Evolutionary conservation across 2,329 filamentous ascomycete species (phyloP), one percentile per base, ranked within the genome.

Genomic region (Cladosporium oxysporum): DNA sequence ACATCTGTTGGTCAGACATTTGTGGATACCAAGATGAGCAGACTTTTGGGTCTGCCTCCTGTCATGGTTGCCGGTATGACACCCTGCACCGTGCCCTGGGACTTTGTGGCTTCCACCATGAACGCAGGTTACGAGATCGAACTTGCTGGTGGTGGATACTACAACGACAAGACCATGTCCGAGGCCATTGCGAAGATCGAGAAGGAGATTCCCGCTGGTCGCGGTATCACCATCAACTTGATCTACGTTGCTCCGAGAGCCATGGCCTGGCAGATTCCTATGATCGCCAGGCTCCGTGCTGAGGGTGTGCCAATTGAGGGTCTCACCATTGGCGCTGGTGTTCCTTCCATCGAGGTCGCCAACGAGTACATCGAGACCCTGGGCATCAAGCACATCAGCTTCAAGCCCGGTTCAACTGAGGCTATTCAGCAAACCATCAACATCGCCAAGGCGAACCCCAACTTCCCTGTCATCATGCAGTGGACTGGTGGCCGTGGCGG

Each of bases 61-160:
- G 83, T 97, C 69, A 90, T 97, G 83, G 92, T 97, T 67, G 92
- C 93, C 65, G 93, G 93, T 77, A 97, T 97, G 93, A 97, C 93
- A 1, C 93, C 93, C 14, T 87, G 87, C 67, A 97, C 93, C 0
- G 91, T 96, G 3, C 88, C 91, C 0, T 95, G 91, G 90, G 92
- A 96, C 78, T 96, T 97, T 71, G 91, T 97, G 52, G 90, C 92
- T 7, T 91, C 92, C 1, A 94, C 92, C 18, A 96, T 96, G 91
- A 94, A 94, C 71, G 92, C 93, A 64, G 93, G 93, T n/a, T 97
- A 96, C 78, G 91, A 96, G 70, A 92, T 96, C 71, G 93, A 97
- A 82, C 84, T 97, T 71, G 93, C 89, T 67, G 93, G 92, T 76
- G 93, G 93, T 77, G 93, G 93, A 69, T 96, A 96, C 81, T 96